A percentile compares a stretch with the other conserved stretches of the same genome.
These are phyloP conservation scores for Nasturtium officinale DNA, from an alignment of 345 rosid species.

Conservation along the genomic window DNA sequence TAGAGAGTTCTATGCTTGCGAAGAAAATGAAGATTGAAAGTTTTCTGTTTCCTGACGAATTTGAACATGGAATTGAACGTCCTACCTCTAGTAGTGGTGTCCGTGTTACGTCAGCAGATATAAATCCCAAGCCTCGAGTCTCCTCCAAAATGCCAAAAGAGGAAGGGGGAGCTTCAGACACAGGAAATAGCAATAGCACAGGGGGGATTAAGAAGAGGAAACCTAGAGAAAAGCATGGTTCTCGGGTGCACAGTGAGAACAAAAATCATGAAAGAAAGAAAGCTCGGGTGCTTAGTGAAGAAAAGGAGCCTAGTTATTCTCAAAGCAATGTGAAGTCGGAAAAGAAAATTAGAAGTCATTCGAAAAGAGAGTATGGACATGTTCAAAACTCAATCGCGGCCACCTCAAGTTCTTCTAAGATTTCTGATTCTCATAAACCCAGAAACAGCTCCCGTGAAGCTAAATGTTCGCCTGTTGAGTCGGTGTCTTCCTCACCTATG, in stretches of 20 bases:
- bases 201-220: constrained; percentile 63
- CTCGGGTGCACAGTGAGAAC: constrained; percentile 49
- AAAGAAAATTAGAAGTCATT: constrained; percentile 57
- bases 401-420: constrained; percentile 92
- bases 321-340: constrained; percentile 59
- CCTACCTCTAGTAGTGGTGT: constrained; percentile 57
- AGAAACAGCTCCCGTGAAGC: constrained; percentile 61
- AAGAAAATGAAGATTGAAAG: constrained; percentile 69
- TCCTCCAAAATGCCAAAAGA: constrained; percentile 53
- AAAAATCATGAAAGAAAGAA: constrained; percentile 64
- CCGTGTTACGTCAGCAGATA: constrained; percentile 47
- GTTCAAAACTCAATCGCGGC: constrained; percentile 62
- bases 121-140: constrained; percentile 45
- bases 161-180: constrained; percentile 53
- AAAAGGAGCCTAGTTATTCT: constrained; percentile 61
- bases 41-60: constrained; percentile 49
- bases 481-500: constrained; percentile 84
- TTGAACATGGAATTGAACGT: constrained; percentile 55
- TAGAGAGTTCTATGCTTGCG: constrained; percentile 51
- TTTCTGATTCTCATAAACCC: constrained; percentile 78
- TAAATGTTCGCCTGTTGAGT: constrained; percentile 86
- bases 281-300: constrained; percentile 56
- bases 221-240: constrained; percentile 51
- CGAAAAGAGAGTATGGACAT: constrained; percentile 57
- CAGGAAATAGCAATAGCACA: constrained; percentile 48